Conservation (phyloP, 2,329 filamentous ascomycete genomes). For the Fusarium tuaranense region DNA sequence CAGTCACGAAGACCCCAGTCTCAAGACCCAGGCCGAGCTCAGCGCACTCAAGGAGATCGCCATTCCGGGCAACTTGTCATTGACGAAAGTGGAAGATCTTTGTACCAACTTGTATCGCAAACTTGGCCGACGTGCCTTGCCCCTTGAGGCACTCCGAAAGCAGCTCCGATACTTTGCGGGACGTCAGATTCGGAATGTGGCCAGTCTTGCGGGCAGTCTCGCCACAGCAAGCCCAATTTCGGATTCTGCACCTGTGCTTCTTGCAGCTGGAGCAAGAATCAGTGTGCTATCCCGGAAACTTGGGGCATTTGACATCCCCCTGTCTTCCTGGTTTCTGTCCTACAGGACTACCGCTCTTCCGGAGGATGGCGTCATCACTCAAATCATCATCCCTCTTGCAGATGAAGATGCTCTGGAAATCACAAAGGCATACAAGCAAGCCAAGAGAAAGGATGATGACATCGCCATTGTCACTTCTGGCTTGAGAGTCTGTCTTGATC, state of each 20-base stretch:
- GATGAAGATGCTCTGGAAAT: constrained; percentile 73
- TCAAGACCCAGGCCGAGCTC: not conserved
- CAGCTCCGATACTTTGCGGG: constrained; percentile 92
- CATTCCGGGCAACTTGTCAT: constrained; percentile 8
- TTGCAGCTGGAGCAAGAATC: constrained; percentile 71
- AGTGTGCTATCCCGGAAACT: not conserved
- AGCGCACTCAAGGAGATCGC: not conserved
- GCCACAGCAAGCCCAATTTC: constrained; percentile 92
- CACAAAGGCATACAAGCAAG: constrained; percentile 88
- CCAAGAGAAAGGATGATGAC: constrained; percentile 93
- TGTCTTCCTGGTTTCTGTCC: constrained; percentile 8
- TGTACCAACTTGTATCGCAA: not conserved
- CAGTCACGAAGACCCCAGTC: not conserved
- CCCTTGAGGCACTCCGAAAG: constrained; percentile 85
- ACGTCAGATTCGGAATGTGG: constrained; percentile 89
- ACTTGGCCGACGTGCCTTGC: constrained; percentile 64
- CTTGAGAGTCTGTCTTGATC: constrained; percentile 68
- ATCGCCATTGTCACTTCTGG: constrained; percentile 93
- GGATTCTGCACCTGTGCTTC: constrained; percentile 88
- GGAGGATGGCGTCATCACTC: constrained; percentile 13
- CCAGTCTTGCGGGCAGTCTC: constrained; percentile 88
- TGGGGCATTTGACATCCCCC: not conserved
- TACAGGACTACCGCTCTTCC: constrained; percentile 10
- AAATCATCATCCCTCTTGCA: constrained; percentile 3
- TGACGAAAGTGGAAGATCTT: constrained; percentile 8